Percentiles rank a stretch among this genome's conserved stretches.
Conservation (phyloP, 306 rosid genomes). For the Cicer arietinum region DNA sequence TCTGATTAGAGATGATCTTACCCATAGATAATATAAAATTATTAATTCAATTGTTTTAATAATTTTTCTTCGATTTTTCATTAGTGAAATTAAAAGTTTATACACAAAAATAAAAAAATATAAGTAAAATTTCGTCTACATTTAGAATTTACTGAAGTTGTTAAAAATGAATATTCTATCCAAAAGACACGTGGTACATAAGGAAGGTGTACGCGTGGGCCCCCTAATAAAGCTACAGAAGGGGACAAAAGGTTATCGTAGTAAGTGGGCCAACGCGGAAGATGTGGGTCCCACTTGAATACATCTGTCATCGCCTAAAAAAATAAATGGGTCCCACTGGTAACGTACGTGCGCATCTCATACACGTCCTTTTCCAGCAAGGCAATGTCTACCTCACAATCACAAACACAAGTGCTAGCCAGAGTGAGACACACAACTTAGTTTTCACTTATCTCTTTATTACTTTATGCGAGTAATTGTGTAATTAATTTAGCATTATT, state of each 20-base stretch:
- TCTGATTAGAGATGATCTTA: no score
- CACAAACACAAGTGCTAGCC: slow-evolving; percentile 10
- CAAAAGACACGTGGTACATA: no score
- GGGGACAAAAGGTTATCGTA: background rate
- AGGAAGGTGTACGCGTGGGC: background rate
- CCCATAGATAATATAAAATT: no score
- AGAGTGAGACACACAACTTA: background rate
- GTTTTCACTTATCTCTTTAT: background rate
- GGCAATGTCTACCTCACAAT: slow-evolving; percentile 20
- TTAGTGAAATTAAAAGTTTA: no score
- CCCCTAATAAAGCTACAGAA: background rate
- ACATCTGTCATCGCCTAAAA: slow-evolving; percentile 16
- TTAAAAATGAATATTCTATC: no score
- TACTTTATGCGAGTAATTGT: background rate
- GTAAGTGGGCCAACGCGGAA: slow-evolving; percentile 61
- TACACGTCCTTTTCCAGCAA: slow-evolving; percentile 50
- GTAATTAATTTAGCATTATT: no score
- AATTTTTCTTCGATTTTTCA: no score
- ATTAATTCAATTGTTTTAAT: no score
- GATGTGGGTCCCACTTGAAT: slow-evolving; percentile 40
- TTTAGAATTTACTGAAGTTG: no score
- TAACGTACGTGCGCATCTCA: slow-evolving; percentile 62
- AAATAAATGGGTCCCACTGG: slow-evolving; percentile 26
- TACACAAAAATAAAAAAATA: no score
- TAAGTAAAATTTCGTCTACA: no score